Conservation (phyloP, 2,329 filamentous ascomycete genomes). For the Colletotrichum chrysophilum region DNA sequence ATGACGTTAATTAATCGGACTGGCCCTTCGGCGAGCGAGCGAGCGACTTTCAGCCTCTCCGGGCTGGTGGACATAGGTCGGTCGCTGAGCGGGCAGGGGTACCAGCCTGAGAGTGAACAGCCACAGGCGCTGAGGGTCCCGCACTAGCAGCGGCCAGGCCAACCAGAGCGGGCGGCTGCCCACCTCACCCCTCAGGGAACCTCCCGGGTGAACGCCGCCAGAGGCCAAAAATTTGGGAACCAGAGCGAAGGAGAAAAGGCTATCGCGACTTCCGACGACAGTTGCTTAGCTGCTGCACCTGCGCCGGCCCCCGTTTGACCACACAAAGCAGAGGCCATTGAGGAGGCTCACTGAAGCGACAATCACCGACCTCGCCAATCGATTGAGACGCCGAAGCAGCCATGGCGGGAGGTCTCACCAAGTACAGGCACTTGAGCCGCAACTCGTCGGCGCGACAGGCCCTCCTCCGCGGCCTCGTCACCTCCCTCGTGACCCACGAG, state of each 20-base stretch:
- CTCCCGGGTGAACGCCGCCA: neutral
- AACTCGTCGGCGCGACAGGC: conserved; percentile 88
- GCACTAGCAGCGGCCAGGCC: neutral
- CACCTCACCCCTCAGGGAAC: neutral
- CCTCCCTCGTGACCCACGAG: conserved; percentile 91
- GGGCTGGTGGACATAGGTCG: conserved; percentile 14
- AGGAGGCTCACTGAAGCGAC: conserved; percentile 14
- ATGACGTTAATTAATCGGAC: conserved; percentile 20
- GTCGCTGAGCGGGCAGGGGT: neutral
- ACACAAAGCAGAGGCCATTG: neutral
- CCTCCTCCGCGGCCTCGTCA: conserved; percentile 93
- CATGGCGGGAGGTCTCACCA: conserved; percentile 88
- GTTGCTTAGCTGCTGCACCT: conserved; percentile 22
- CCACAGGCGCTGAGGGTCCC: neutral
- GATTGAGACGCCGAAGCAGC: neutral
- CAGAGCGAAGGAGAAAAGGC: neutral
- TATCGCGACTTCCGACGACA: neutral
- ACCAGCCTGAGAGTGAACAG: neutral
- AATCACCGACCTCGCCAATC: neutral
- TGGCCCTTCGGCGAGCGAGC: neutral
- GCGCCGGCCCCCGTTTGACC: neutral
- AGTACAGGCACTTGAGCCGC: conserved; percentile 88
- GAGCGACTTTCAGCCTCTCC: conserved; percentile 21
- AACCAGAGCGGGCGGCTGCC: neutral
- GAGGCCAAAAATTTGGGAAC: conserved; percentile 16